These are phyloP conservation scores for Spirogloea muscicola DNA, from an alignment of 139 green algal genomes.

Conservation along the genomic window DNA sequence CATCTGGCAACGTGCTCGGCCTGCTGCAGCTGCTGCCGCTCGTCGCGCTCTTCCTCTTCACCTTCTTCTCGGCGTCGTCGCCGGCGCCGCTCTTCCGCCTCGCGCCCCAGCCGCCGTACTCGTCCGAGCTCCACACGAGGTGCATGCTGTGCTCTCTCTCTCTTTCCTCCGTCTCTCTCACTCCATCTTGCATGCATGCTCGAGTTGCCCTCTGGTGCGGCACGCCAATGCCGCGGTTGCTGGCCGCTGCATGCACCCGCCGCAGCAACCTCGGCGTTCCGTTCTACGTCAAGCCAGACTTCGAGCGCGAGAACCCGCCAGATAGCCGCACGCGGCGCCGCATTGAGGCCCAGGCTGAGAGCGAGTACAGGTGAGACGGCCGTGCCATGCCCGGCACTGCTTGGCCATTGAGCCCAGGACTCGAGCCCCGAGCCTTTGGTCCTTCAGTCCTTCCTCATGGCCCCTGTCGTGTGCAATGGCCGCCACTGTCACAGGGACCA, in stretches of 20 bases:
- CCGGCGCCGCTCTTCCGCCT: slow-evolving; percentile 20
- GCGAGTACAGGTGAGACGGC: slow-evolving; percentile 30
- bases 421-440: no score
- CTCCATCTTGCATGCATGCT: no score
- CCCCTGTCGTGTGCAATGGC: no score
- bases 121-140: not conserved
- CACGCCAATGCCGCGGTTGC: no score
- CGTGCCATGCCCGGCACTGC: no score
- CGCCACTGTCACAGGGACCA: no score
- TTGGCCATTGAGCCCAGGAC: no score
- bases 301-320: slow-evolving; percentile 23
- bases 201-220: no score
- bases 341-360: slow-evolving; percentile 21
- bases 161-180: no score
- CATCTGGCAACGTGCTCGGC: slow-evolving; percentile 2
- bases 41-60: slow-evolving; percentile 23
- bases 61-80: slow-evolving; percentile 10
- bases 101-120: slow-evolving; percentile 1
- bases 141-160: no score
- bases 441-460: no score
- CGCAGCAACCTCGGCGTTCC: slow-evolving; percentile 6
- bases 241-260: no score
- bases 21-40: slow-evolving; percentile 33
- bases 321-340: not conserved
- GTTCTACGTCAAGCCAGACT: slow-evolving; percentile 13